A percentile compares a stretch with the other conserved stretches of the same genome.
Evolutionary conservation across 2,329 filamentous ascomycete species (phyloP).

Genomic region (Aspergillus thermomutatus): DNA sequence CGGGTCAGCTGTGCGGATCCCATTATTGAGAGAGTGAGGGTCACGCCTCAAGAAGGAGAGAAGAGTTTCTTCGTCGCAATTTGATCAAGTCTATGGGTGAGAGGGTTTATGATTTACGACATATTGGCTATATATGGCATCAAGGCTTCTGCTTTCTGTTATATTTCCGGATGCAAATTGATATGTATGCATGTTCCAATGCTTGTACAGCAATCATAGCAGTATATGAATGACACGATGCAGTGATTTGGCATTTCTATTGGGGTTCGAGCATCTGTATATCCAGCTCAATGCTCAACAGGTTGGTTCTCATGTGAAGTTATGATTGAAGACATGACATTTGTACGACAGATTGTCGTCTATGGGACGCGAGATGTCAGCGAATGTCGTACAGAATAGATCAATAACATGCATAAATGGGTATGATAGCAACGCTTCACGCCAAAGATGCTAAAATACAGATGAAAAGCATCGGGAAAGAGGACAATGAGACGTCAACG

Average conservation of each 20-base stretch:
- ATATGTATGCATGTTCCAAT: not conserved
- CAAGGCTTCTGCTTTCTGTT: slow-evolving; percentile 3
- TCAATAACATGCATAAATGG: not conserved
- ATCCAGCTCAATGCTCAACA: not conserved
- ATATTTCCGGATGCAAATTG: not conserved
- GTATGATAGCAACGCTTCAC: not conserved
- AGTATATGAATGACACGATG: not conserved
- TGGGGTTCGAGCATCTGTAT: not conserved
- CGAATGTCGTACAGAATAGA: not conserved
- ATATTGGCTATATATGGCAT: slow-evolving; percentile 7
- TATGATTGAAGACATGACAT: not conserved
- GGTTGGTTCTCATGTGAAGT: not conserved
- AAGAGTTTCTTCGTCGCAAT: slow-evolving; percentile 50
- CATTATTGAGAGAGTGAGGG: slow-evolving; percentile 48
- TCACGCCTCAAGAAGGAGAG: slow-evolving; percentile 50
- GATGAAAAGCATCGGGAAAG: not conserved
- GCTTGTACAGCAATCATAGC: not conserved
- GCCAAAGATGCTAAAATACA: slow-evolving; percentile 1
- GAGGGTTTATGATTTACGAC: not conserved
- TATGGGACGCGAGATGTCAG: not conserved
- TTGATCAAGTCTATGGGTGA: slow-evolving; percentile 11
- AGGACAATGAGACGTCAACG: not conserved
- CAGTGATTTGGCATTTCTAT: not conserved
- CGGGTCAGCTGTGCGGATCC: slow-evolving; percentile 46
- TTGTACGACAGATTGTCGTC: not conserved